A percentile compares a stretch with the other conserved stretches of the same genome.
Conservation (phyloP, 2,329 filamentous ascomycete species). For the Trichoderma sp. region DNA sequence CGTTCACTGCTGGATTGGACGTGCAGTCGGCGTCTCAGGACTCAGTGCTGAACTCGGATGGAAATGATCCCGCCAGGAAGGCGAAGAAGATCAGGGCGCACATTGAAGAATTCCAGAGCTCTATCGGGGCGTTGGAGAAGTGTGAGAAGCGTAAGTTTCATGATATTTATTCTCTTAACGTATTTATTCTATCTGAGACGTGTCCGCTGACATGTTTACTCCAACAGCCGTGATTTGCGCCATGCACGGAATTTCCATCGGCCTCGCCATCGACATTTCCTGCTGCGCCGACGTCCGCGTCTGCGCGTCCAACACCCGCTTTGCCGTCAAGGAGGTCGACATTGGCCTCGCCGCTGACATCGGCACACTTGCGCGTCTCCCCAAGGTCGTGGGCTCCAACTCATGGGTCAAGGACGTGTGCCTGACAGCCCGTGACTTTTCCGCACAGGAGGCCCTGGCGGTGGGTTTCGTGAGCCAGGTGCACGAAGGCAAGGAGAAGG, state of each 20-base stretch:
- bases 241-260: slow-evolving; percentile 77
- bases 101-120: slow-evolving; percentile 79
- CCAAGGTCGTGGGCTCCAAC: slow-evolving; percentile 70
- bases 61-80: slow-evolving; percentile 64
- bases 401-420: slow-evolving; percentile 82
- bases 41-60: slow-evolving; percentile 45
- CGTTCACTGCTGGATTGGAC: slow-evolving; percentile 86
- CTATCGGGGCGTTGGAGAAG: slow-evolving; percentile 74
- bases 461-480: slow-evolving; percentile 73
- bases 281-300: slow-evolving; percentile 73
- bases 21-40: slow-evolving; percentile 69
- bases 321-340: slow-evolving; percentile 81
- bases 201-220: not conserved
- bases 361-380: slow-evolving; percentile 72
- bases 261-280: slow-evolving; percentile 75
- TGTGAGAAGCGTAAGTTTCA: slow-evolving; percentile 78
- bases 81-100: slow-evolving; percentile 66
- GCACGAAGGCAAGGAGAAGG: slow-evolving; percentile 63
- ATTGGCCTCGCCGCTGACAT: slow-evolving; percentile 81
- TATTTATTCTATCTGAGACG: not conserved
- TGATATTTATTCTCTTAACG: not conserved
- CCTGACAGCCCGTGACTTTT: slow-evolving; percentile 71
- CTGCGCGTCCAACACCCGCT: slow-evolving; percentile 60
- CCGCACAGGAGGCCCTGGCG: slow-evolving; percentile 67
- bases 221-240: slow-evolving; percentile 74